Base-by-base conservation (phyloP, 163 green algal genomes). In the Chlorella variabilis region DNA sequence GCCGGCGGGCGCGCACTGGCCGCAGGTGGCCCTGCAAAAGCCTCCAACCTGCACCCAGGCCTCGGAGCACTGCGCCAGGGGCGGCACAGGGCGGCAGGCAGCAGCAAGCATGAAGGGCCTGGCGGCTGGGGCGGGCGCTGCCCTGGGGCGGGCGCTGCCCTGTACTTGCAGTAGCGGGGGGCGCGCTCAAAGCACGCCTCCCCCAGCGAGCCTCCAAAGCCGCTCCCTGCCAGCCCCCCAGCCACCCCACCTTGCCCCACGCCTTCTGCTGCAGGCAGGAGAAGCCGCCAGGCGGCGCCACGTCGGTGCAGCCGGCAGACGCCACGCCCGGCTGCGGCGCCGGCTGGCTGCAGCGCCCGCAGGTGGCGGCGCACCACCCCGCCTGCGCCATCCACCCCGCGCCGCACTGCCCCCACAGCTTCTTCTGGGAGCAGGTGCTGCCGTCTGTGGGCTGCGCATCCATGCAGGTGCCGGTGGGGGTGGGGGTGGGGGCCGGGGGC, bases 371-470 rank as follows among this genome's bases (percentile, higher is more conserved):
- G 81, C 89, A 93, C 54, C 58, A 85, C 41, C 71, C 71, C 25
- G 38, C 36, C 36, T 29, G 7, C 2, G 17, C 25, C 77, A 83
- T 68, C 77, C 71, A 82, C 27, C 80, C 82, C 58, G 90, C 88
- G 73, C 87, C 83, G 86, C 91, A 94, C 77, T 94, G 91, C 18
- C 88, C 83, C 65, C 90, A 94, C n/a, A 77, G 49, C 41, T 54
- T 83, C 75, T 94, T 89, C 70, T 92, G 85, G 23, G 81, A 51
- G 83, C 92, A 96, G 0, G 87, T 91, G 83, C 77, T 93, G 82
- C 85, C 90, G 81, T 94, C 92, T 39, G 20, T 81, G 69, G 92
- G 93, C 61, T 87, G 89, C 61, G 91, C 89, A 87, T 95, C 91
- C 0, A 41, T 67, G 82, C 69, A 88, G n/a, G 41, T 62, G 65